Conservation (phyloP, 2,329 filamentous ascomycete species). For the Hypoxylon sp. region DNA sequence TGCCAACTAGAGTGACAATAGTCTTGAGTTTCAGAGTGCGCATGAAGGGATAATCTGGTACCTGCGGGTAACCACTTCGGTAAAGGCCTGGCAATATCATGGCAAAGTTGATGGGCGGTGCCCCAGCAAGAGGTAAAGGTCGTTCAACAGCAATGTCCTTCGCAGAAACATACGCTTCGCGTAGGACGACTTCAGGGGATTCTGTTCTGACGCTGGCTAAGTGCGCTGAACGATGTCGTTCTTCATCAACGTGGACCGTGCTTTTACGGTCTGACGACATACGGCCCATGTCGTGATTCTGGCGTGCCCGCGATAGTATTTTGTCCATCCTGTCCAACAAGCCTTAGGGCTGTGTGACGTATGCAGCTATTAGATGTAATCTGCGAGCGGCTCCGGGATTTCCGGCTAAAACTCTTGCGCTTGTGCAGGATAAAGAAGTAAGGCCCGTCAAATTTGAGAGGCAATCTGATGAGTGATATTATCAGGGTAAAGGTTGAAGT, state of each 20-base stretch:
- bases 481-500: neutral
- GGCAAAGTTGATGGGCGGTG: conserved; percentile 78
- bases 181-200: conserved; percentile 31
- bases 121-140: conserved; percentile 20
- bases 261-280: conserved; percentile 9
- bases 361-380: conserved; percentile 1
- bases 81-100: conserved; percentile 80
- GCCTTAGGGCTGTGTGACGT: conserved; percentile 22
- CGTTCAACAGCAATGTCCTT: conserved; percentile 36
- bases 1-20: conserved; percentile 77
- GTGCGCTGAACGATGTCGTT: conserved; percentile 5
- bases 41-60: conserved; percentile 78
- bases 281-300: neutral
- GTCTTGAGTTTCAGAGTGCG: conserved; percentile 78
- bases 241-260: conserved; percentile 11
- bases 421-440: neutral
- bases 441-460: neutral
- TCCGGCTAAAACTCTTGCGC: conserved; percentile 3
- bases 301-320: conserved; percentile 10
- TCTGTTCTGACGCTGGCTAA: conserved; percentile 15
- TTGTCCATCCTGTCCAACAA: conserved; percentile 5
- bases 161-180: conserved; percentile 32
- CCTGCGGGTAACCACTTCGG: conserved; percentile 82
- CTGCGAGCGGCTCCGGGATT: neutral
- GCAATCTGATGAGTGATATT: neutral